These are phyloP conservation scores for Hippophae rhamnoides DNA, from an alignment of 306 rosid species.

Conservation along the genomic window DNA sequence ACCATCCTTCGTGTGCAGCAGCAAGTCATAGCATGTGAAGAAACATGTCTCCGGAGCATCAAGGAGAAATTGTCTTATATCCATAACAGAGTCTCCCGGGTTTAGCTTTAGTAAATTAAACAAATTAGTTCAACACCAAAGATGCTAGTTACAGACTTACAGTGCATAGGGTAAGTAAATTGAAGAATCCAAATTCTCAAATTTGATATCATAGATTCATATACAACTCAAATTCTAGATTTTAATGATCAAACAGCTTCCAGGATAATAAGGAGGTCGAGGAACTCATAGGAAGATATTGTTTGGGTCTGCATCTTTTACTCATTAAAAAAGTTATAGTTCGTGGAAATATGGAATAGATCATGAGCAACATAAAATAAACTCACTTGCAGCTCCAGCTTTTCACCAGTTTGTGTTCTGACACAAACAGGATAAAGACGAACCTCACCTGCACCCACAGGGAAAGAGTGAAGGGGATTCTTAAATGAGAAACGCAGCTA, in stretches of 20 bases:
- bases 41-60: conserved; percentile 98
- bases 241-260: background rate
- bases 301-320: background rate
- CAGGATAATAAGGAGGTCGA: background rate
- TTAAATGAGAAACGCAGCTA: background rate
- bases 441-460: conserved; percentile 69
- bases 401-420: conserved; percentile 87
- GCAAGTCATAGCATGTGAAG: conserved; percentile 89
- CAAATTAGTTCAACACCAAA: conserved; percentile 8
- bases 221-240: background rate
- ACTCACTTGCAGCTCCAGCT: conserved; percentile 92
- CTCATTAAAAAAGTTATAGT: background rate
- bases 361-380: conserved; percentile 3
- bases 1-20: conserved; percentile 80
- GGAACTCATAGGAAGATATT: conserved; percentile 1
- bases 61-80: conserved; percentile 88
- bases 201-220: background rate
- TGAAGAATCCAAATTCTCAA: background rate
- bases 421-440: conserved; percentile 80
- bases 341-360: background rate
- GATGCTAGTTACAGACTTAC: background rate
- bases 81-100: conserved; percentile 98
- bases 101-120: conserved; percentile 55
- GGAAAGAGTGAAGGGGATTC: background rate
- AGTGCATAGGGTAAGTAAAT: background rate